These are phyloP conservation scores for Cladosporium velox DNA, from an alignment of 2,329 filamentous ascomycete species.

Conservation along the genomic window DNA sequence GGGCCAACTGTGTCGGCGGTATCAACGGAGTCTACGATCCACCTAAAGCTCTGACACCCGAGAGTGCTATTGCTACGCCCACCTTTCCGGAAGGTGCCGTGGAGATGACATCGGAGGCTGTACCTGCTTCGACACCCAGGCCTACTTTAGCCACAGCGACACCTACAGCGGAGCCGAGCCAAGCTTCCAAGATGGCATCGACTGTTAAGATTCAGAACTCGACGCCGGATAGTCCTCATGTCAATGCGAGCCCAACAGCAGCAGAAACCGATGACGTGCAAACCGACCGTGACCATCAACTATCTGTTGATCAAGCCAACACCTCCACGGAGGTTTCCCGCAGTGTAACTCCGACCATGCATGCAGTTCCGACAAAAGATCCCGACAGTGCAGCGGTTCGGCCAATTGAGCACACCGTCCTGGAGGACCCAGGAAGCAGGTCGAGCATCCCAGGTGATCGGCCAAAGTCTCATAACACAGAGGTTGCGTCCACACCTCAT, in stretches of 20 bases:
- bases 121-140: conserved; percentile 6
- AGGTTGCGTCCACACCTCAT: background rate
- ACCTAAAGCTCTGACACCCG: conserved; percentile 5
- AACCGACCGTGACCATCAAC: no score
- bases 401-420: background rate
- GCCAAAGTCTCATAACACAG: background rate
- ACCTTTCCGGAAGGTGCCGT: background rate
- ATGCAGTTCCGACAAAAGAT: no score
- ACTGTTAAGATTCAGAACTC: background rate
- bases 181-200: background rate
- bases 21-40: conserved; percentile 19
- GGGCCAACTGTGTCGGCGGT: conserved; percentile 4
- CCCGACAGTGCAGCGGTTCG: no score
- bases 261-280: background rate
- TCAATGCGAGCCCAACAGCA: background rate
- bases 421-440: background rate
- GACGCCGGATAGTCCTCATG: background rate
- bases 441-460: background rate
- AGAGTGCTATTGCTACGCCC: conserved; percentile 1
- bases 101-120: background rate
- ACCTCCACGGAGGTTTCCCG: no score
- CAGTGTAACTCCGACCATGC: no score
- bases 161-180: background rate
- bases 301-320: no score
- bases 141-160: background rate